phyloP scores from a whole-genome alignment of 2,329 filamentous ascomycete species.

The Aspergillus sp. region DNA sequence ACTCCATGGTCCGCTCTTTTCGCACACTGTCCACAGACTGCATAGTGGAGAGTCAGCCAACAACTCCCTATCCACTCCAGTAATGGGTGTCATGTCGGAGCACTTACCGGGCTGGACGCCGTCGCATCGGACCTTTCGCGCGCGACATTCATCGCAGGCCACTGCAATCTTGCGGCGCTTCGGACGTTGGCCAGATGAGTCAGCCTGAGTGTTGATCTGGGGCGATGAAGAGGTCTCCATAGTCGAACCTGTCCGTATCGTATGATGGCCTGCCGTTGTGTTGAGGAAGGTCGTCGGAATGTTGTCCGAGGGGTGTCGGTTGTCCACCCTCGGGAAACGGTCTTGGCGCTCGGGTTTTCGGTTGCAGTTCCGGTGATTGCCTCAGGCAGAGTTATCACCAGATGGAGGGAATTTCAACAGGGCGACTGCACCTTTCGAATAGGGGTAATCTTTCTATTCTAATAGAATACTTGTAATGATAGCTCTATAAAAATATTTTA shows the following conservation, averaged over 20 bases:
- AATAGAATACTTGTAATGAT: too few relatives aligned
- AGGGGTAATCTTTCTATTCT: too few relatives aligned
- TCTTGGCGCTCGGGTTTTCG: constrained; percentile 1
- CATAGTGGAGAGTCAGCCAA: neutral
- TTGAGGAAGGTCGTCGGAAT: neutral
- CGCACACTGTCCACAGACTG: constrained; percentile 33
- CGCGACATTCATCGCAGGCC: constrained; percentile 21
- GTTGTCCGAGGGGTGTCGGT: neutral
- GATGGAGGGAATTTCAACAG: too few relatives aligned
- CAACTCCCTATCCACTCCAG: neutral
- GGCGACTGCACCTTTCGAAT: too few relatives aligned
- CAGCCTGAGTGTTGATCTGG: neutral
- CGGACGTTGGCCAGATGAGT: neutral
- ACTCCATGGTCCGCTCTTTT: constrained; percentile 18
- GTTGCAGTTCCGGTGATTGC: neutral
- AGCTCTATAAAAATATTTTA: too few relatives aligned
- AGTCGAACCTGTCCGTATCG: neutral
- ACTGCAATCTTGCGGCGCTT: constrained; percentile 22
- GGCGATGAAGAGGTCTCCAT: constrained; percentile 3
- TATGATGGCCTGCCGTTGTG: neutral
- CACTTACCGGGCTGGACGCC: constrained; percentile 20
- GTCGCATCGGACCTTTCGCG: constrained; percentile 21
- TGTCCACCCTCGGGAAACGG: too few relatives aligned
- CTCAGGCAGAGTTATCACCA: too few relatives aligned
- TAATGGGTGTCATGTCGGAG: neutral